Evolutionary conservation across 2,329 filamentous ascomycete genomes (phyloP).

Genomic region (Akanthomyces lecanii): DNA sequence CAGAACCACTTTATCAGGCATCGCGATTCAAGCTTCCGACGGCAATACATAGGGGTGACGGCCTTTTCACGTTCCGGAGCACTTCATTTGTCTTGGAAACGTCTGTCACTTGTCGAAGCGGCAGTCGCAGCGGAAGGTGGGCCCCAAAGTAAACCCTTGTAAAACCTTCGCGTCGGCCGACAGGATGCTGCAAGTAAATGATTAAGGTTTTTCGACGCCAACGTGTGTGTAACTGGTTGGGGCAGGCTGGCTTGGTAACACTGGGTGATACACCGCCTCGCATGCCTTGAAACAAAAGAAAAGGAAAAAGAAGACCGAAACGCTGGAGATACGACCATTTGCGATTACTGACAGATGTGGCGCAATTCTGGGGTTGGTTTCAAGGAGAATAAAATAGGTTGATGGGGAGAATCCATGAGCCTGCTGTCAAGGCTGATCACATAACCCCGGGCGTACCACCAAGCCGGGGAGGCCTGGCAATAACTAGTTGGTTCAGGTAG

Average conservation of each 20-base stretch:
- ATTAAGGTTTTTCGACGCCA: background rate
- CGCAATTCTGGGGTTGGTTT: background rate
- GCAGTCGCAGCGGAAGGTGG: background rate
- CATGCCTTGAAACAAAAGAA: background rate
- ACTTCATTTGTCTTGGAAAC: background rate
- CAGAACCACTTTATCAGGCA: background rate
- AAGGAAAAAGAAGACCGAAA: background rate
- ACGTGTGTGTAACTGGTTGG: background rate
- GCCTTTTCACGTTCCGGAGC: background rate
- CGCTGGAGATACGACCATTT: background rate
- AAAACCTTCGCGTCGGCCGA: background rate
- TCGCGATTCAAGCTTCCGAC: background rate
- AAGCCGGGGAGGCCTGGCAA: no score
- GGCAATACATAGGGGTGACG: no score
- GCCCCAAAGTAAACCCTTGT: background rate
- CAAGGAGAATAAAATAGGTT: background rate
- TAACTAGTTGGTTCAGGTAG: no score
- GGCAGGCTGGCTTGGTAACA: background rate
- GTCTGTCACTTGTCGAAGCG: background rate
- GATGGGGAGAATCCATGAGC: background rate
- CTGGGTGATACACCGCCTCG: background rate
- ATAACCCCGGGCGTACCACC: background rate
- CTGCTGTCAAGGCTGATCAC: background rate
- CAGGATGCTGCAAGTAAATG: background rate
- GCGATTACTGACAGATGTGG: background rate